Base-by-base conservation (phyloP, 2,329 filamentous ascomycete genomes). In the Dryadomyces quercivorus region DNA sequence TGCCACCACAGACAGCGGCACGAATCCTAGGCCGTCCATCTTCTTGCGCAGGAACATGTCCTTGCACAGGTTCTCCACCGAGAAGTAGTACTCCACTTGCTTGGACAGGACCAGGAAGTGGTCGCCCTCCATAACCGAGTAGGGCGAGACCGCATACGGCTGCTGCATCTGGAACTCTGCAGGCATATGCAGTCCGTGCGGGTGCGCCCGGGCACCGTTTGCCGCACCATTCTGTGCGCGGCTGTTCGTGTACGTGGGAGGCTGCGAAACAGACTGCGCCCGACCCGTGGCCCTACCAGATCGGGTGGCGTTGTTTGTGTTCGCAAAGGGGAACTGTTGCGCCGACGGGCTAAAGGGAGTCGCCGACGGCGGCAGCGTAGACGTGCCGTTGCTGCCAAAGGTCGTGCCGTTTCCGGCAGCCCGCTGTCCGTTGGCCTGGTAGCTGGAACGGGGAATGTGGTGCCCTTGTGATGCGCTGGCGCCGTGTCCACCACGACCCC, bases 1-100 rank as follows among this genome's bases (percentile, higher is more conserved):
- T 21, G 86, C 80, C 61, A 98, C 85, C 56, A 95, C 79, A 38
- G 78, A 76, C 52, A 98, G 72, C 51, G 82, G 83, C 15, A 96
- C 91, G 64, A 91, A 97, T 18, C 93, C 93, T 67, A 97, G 88
- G 1, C 86, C 88, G 66, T 98, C 92, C 93, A 98, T 97, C 62
- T 91, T 84, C 63, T 81, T 84, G 55, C 93, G 85, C 56, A 98
- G 76, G 69, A 83, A 97, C 64, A 88, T 77, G 64, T 98, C 93
- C 70, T 95, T 96, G 76, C 88, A 87, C 51, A 97, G 77, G 66
- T 98, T 98, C 64, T 96, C 88, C 31, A 95, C 80, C 0, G 92
- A 97, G 71, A 98, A 95, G 70, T 98, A 98, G 73, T 96, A 98
- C 64, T 95, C 89, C 42, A 90, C 78, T 64, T 78, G 72, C 59